These are phyloP conservation scores for Coemansia erecta DNA, from an alignment of 192 early-diverging fungal species.

Conservation along the genomic window DNA sequence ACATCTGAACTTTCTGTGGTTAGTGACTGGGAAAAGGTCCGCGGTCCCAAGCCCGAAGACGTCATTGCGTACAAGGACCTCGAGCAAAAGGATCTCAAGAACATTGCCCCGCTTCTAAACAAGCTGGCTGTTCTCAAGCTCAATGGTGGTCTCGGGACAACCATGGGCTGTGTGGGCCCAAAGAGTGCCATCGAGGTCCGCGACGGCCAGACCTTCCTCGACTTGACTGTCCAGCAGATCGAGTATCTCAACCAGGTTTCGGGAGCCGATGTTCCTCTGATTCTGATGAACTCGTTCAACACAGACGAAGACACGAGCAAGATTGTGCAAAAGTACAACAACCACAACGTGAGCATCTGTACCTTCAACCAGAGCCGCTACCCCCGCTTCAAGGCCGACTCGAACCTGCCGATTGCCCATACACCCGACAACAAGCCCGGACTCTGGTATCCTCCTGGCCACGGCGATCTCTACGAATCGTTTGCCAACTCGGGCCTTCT, in stretches of 20 bases:
- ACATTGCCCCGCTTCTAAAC: constrained; percentile 61
- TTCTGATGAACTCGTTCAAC: constrained; percentile 99
- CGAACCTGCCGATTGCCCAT: constrained; percentile 79
- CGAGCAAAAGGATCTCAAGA: constrained; percentile 34
- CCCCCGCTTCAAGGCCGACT: constrained; percentile 92
- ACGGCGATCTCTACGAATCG: constrained; percentile 97
- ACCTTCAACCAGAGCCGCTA: constrained; percentile 98
- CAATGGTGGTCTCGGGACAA: constrained; percentile 98
- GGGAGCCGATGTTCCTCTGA: constrained; percentile 90
- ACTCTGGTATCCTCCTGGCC: constrained; percentile 89
- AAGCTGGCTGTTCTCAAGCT: constrained; percentile 99
- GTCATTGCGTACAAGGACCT: constrained; percentile 81
- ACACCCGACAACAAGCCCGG: constrained; percentile 60
- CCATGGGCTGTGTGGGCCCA: constrained; percentile 98
- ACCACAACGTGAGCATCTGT: constrained; percentile 87
- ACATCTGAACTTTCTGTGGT: background rate
- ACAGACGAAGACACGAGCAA: constrained; percentile 96
- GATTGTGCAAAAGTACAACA: constrained; percentile 97
- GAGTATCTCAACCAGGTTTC: constrained; percentile 93
- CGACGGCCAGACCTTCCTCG: constrained; percentile 97
- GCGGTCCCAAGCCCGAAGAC: constrained; percentile 86
- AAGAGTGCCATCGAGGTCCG: constrained; percentile 98
- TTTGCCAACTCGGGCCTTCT: constrained; percentile 91
- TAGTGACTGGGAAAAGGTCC: constrained; percentile 94
- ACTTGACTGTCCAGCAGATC: constrained; percentile 97